Evolutionary conservation across 1,284 basidiomycete genomes (phyloP).

Genomic region (Cutaneotrichosporon arboriforme): DNA sequence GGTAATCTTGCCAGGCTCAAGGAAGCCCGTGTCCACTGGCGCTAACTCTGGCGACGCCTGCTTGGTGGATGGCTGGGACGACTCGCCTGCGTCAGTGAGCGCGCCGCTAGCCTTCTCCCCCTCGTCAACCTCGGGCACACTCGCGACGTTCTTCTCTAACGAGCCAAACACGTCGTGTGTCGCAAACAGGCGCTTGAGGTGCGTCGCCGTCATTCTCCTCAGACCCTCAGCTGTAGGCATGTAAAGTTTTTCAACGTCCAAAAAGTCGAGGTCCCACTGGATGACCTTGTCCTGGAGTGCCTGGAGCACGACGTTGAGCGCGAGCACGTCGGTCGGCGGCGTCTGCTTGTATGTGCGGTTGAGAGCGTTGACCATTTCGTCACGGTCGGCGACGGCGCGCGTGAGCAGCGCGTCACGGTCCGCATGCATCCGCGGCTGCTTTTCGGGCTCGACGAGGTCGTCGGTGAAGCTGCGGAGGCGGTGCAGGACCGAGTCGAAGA

Average conservation of each 20-base stretch:
- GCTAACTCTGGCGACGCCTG: not conserved
- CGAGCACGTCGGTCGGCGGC: conserved; percentile 74
- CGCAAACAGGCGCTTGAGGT: conserved; percentile 53
- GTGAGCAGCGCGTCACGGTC: conserved; percentile 54
- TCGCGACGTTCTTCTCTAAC: conserved; percentile 40
- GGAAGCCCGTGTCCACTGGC: not conserved
- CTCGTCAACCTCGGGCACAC: conserved; percentile 72
- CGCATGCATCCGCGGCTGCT: conserved; percentile 33
- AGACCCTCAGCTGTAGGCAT: conserved; percentile 49
- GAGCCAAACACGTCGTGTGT: conserved; percentile 49
- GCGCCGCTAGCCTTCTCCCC: conserved; percentile 34
- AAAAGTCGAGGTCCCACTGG: conserved; percentile 68
- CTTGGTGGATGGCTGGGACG: conserved; percentile 4
- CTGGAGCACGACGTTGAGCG: conserved; percentile 79
- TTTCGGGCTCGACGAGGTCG: conserved; percentile 44
- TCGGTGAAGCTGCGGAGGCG: conserved; percentile 44
- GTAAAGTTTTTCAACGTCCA: conserved; percentile 53
- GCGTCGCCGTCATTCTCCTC: conserved; percentile 44
- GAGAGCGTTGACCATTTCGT: conserved; percentile 68
- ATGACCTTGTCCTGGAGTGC: conserved; percentile 90
- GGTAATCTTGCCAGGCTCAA: not conserved
- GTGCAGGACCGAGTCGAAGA: conserved; percentile 55
- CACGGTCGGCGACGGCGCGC: conserved; percentile 66
- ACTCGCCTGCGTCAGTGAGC: not conserved
- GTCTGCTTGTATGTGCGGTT: conserved; percentile 76